Percentiles rank a stretch among this genome's conserved stretches.
phyloP scores from a whole-genome alignment of 1,284 basidiomycete genomes.

The Leccinum pachyderme region DNA sequence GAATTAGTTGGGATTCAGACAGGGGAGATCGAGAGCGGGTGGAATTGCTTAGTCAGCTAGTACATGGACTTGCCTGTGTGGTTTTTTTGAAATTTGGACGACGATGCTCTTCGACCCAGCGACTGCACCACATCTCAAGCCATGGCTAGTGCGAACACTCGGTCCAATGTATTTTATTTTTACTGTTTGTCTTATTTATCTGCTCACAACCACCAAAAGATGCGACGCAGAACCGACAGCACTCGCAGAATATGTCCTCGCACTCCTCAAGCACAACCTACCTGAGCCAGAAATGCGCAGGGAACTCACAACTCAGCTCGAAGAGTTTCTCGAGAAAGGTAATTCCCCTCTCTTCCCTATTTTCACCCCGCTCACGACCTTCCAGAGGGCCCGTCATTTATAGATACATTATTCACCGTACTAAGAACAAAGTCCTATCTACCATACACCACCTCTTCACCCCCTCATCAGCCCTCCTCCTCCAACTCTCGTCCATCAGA shows the following conservation, averaged over 20 bases:
- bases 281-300: conserved; percentile 80
- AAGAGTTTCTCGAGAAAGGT: conserved; percentile 93
- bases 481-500: conserved; percentile 44
- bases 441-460: conserved; percentile 55
- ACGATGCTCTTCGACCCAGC: conserved; percentile 66
- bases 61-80: too few relatives aligned
- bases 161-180: conserved; percentile 71
- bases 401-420: conserved; percentile 80
- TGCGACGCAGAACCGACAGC: conserved; percentile 96
- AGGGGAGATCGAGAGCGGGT: conserved; percentile 80
- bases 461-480: conserved; percentile 30
- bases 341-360: conserved; percentile 5
- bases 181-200: not conserved
- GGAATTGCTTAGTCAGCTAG: conserved; percentile 56
- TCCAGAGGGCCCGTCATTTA: conserved; percentile 75
- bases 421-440: conserved; percentile 82
- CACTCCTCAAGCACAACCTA: conserved; percentile 89
- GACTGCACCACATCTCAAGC: conserved; percentile 63
- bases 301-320: conserved; percentile 75
- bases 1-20: conserved; percentile 90
- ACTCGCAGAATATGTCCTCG: conserved; percentile 91
- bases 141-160: conserved; percentile 81
- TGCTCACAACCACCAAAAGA: conserved; percentile 43
- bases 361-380: conserved; percentile 7
- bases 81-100: not conserved